Percentiles rank a stretch among this genome's conserved stretches.
Conservation (phyloP, 345 rosid species). For the Limnanthes douglasii region DNA sequence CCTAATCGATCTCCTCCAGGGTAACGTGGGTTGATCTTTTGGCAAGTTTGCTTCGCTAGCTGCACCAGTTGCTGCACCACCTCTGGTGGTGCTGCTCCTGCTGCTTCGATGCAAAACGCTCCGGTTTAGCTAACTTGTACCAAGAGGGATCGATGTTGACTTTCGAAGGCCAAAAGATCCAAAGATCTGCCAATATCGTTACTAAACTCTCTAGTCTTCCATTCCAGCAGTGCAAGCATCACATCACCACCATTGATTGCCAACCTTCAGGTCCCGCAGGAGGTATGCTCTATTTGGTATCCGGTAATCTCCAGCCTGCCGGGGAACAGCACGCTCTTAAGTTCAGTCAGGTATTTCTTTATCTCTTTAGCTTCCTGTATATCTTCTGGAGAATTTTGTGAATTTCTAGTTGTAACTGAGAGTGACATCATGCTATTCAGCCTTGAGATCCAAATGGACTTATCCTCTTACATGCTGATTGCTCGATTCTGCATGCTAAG, state of each 20-base stretch:
- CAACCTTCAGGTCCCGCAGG: slow-evolving; percentile 96
- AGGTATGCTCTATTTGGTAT: slow-evolving; percentile 87
- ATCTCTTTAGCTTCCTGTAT: too few relatives aligned
- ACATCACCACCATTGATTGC: slow-evolving; percentile 74
- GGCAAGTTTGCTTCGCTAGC: too few relatives aligned
- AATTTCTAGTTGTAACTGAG: too few relatives aligned
- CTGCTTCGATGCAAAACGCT: slow-evolving; percentile 64
- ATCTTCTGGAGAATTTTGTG: too few relatives aligned
- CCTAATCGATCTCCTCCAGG: too few relatives aligned
- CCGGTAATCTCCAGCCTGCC: slow-evolving; percentile 79
- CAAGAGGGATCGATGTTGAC: slow-evolving; percentile 83
- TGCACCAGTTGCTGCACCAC: too few relatives aligned
- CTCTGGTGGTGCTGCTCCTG: too few relatives aligned
- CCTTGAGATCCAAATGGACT: too few relatives aligned
- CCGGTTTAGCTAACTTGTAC: slow-evolving; percentile 44
- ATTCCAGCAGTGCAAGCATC: slow-evolving; percentile 90
- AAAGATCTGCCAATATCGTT: slow-evolving; percentile 60
- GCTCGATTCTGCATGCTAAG: too few relatives aligned
- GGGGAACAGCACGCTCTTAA: slow-evolving; percentile 92
- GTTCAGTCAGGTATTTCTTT: slow-evolving; percentile 81
- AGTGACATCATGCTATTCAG: too few relatives aligned
- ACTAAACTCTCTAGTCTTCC: slow-evolving; percentile 79
- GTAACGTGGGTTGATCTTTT: too few relatives aligned
- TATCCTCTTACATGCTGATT: too few relatives aligned
- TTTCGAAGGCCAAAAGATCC: slow-evolving; percentile 91